These are phyloP conservation scores for Fraxinus americana DNA, from an alignment of 257 asterid genomes.

Conservation along the genomic window DNA sequence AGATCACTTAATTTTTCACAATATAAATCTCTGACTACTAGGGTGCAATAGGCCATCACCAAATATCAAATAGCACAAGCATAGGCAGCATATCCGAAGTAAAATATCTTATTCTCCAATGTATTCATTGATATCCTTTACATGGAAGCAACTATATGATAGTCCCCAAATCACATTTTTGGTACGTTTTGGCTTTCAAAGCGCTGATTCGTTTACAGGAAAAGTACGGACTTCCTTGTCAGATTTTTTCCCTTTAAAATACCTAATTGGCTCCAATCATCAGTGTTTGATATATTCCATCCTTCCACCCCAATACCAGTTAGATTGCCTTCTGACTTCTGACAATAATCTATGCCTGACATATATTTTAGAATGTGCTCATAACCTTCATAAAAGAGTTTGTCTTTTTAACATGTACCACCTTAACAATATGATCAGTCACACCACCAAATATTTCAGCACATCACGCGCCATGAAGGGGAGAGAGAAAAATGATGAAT, in stretches of 20 bases:
- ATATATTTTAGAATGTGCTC: not conserved
- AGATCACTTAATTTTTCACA: slow-evolving; percentile 1
- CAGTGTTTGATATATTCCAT: not conserved
- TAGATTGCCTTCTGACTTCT: not conserved
- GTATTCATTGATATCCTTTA: slow-evolving; percentile 10
- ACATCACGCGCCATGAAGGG: not conserved
- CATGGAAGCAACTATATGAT: slow-evolving; percentile 13
- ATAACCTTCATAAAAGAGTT: not conserved
- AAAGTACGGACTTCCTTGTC: too few relatives aligned
- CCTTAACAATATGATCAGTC: not conserved
- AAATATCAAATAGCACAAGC: slow-evolving; percentile 11
- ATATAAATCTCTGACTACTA: not conserved
- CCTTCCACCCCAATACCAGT: not conserved
- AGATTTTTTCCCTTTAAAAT: not conserved
- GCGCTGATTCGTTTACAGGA: too few relatives aligned
- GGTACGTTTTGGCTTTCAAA: too few relatives aligned
- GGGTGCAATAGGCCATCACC: slow-evolving; percentile 15
- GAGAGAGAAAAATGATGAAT: not conserved
- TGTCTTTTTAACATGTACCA: not conserved
- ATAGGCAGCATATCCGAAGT: not conserved
- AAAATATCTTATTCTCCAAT: slow-evolving; percentile 10
- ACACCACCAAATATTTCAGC: not conserved
- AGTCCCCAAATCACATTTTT: too few relatives aligned
- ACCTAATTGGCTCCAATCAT: not conserved
- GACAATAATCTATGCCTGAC: not conserved